These are phyloP conservation scores for Colletotrichum lini DNA, from an alignment of 2,329 filamentous ascomycete genomes.

Conservation along the genomic window DNA sequence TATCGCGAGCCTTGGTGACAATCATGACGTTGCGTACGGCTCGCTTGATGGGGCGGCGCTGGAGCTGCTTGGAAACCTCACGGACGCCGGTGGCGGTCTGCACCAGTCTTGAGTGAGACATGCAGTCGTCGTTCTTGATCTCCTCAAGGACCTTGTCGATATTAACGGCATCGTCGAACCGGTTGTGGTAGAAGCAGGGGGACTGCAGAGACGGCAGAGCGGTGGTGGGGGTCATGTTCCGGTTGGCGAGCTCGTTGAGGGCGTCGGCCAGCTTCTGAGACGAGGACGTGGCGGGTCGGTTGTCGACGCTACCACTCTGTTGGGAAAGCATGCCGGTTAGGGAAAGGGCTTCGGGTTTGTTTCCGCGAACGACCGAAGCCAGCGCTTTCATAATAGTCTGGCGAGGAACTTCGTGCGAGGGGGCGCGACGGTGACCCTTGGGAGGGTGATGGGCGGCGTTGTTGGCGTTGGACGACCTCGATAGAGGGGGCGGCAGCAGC, in stretches of 20 bases:
- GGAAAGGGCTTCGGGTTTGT: constrained; percentile 74
- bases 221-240: constrained; percentile 59
- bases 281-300: constrained; percentile 61
- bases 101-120: constrained; percentile 94
- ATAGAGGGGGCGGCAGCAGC: constrained; percentile 47
- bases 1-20: constrained; percentile 97
- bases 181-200: constrained; percentile 97
- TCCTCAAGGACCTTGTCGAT: constrained; percentile 96
- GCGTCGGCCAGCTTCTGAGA: constrained; percentile 76
- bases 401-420: constrained; percentile 78
- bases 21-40: constrained; percentile 98
- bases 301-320: constrained; percentile 52
- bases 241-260: constrained; percentile 66
- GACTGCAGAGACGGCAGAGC: constrained; percentile 83
- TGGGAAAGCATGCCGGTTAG: constrained; percentile 72
- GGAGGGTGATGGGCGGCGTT: constrained; percentile 24
- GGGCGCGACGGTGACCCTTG: constrained; percentile 59
- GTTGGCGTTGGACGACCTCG: constrained; percentile 30
- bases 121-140: constrained; percentile 88
- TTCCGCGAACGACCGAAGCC: constrained; percentile 74
- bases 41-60: constrained; percentile 90
- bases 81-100: constrained; percentile 96
- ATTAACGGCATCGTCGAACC: constrained; percentile 96
- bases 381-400: constrained; percentile 89
- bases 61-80: constrained; percentile 95